Percentiles rank a stretch among this genome's conserved stretches.
Conservation (phyloP, 1,284 basidiomycete genomes). For the Mycosarcoma maydis region DNA sequence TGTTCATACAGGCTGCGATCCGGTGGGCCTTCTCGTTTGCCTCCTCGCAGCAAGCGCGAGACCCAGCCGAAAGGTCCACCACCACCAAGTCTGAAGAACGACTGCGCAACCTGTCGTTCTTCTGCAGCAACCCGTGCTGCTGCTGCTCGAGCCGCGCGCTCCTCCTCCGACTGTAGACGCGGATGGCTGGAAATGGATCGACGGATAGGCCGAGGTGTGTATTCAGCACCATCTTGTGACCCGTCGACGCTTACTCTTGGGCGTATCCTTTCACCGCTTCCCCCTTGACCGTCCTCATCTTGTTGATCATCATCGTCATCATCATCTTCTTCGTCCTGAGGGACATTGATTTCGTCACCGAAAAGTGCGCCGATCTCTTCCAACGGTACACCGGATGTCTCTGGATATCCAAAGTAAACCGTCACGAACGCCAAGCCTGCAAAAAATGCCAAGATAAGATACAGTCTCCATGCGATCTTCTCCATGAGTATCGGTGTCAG, state of each 20-base stretch:
- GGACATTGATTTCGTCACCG: conserved; percentile 63
- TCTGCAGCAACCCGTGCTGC: conserved; percentile 53
- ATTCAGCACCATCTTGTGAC: conserved; percentile 6
- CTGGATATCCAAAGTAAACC: conserved; percentile 74
- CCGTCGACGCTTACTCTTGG: conserved; percentile 19
- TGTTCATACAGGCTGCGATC: conserved; percentile 48
- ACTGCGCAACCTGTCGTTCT: conserved; percentile 72
- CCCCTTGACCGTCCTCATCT: conserved; percentile 20
- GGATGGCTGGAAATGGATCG: conserved; percentile 68
- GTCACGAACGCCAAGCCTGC: conserved; percentile 81
- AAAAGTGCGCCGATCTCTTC: conserved; percentile 71
- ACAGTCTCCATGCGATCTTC: conserved; percentile 87
- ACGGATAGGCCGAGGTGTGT: conserved; percentile 53
- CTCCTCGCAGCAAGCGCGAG: conserved; percentile 24
- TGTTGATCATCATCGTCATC: conserved; percentile 31
- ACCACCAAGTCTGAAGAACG: conserved; percentile 66
- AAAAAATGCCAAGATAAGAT: conserved; percentile 97
- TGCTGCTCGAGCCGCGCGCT: conserved; percentile 74
- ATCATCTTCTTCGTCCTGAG: conserved; percentile 53
- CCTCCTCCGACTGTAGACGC: conserved; percentile 75
- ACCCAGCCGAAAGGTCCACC: conserved; percentile 16
- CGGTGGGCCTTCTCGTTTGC: conserved; percentile 17
- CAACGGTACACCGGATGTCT: conserved; percentile 71
- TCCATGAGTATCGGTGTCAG: conserved; percentile 89
- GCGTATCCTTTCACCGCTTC: conserved; percentile 16